Conservation (phyloP, 139 green algal genomes). For the Penium margaritaceum region DNA sequence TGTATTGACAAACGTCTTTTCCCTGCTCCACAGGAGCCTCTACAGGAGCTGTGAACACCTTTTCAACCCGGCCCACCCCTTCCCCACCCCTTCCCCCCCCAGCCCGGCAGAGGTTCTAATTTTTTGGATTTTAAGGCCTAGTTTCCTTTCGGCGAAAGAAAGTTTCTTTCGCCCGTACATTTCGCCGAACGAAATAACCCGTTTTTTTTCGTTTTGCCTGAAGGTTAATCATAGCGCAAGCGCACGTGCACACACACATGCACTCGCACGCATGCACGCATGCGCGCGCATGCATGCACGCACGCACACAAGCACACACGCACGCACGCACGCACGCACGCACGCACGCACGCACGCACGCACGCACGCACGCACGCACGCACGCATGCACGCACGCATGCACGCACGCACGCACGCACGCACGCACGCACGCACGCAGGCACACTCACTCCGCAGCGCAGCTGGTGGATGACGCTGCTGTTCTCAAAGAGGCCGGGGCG, state of each 20-base stretch:
- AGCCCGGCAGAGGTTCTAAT: too few relatives aligned
- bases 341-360: slow-evolving; percentile 13
- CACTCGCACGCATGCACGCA: slow-evolving; percentile 11
- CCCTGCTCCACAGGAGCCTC: too few relatives aligned
- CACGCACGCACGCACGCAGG: slow-evolving; percentile 14
- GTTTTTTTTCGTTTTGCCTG: too few relatives aligned
- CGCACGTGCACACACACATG: slow-evolving; percentile 1
- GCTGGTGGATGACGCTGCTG: slow-evolving; percentile 86
- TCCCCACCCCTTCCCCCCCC: too few relatives aligned
- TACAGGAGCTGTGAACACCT: too few relatives aligned
- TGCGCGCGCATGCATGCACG: slow-evolving; percentile 9
- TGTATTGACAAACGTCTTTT: too few relatives aligned
- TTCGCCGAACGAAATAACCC: too few relatives aligned
- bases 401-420: slow-evolving; percentile 13
- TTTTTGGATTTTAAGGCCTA: too few relatives aligned
- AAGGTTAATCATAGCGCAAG: too few relatives aligned
- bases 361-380: slow-evolving; percentile 13
- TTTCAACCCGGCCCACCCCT: too few relatives aligned
- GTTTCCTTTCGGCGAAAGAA: too few relatives aligned
- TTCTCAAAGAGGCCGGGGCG: slow-evolving; percentile 79
- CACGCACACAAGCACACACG: slow-evolving; percentile 12
- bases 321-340: slow-evolving; percentile 14
- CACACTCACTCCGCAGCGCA: slow-evolving; percentile 71
- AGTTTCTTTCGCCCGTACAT: too few relatives aligned
- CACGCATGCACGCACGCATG: slow-evolving; percentile 14